phyloP scores from a whole-genome alignment of 2,329 filamentous ascomycete genomes.

The Sporothrix variecibatus region DNA sequence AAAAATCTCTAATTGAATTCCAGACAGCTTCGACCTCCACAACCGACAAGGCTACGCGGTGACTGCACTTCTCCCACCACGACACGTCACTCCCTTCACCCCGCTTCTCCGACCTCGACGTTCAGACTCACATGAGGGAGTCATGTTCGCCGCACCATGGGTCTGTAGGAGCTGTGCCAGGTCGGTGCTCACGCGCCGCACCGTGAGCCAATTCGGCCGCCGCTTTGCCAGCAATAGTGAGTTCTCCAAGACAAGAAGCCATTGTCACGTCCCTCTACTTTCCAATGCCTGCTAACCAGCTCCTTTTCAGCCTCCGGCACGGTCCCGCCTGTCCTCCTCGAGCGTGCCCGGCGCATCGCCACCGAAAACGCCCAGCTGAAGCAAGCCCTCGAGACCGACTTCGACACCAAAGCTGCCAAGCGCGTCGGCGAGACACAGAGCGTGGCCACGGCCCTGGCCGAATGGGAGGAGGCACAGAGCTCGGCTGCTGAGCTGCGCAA shows the following conservation, averaged over 20 bases:
- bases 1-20: not conserved
- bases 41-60: not conserved
- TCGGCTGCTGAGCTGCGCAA: constrained; percentile 56
- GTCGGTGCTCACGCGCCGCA: constrained; percentile 38
- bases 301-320: constrained; percentile 26
- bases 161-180: constrained; percentile 54
- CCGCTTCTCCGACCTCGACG: not conserved
- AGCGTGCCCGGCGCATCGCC: constrained; percentile 59
- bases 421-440: constrained; percentile 62
- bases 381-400: constrained; percentile 52
- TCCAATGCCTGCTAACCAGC: not conserved
- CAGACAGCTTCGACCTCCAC: not conserved
- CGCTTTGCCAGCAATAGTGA: constrained; percentile 49
- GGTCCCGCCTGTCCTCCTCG: constrained; percentile 58
- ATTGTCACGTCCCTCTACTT: not conserved
- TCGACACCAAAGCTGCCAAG: constrained; percentile 60
- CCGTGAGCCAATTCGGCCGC: constrained; percentile 40
- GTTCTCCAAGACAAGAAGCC: constrained; percentile 21
- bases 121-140: constrained; percentile 24
- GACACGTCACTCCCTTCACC: not conserved
- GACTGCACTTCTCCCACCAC: not conserved
- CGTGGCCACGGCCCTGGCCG: constrained; percentile 58
- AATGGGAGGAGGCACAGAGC: constrained; percentile 58
- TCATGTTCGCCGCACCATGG: constrained; percentile 51
- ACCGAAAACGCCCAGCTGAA: constrained; percentile 60